Percentiles rank a stretch among this genome's conserved stretches.
Conservation (phyloP, 495 filamentous ascomycete species). For the Daldinia decipiens region DNA sequence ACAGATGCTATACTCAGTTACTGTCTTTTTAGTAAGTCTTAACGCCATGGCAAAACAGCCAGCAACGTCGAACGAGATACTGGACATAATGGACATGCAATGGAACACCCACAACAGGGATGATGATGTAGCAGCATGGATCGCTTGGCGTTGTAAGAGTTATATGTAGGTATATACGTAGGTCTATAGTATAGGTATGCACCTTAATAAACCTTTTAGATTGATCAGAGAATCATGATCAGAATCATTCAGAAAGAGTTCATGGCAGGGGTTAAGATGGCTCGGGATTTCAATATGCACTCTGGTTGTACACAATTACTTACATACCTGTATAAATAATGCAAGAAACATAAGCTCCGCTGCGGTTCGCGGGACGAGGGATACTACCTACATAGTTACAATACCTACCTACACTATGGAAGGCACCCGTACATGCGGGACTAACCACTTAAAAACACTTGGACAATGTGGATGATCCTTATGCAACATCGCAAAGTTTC, state of each 20-base stretch:
- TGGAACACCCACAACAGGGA: conserved; percentile 37
- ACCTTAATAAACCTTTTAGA: conserved; percentile 34
- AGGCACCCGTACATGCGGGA: conserved; percentile 32
- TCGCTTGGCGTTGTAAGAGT: conserved; percentile 36
- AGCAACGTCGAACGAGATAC: conserved; percentile 25
- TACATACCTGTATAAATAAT: conserved; percentile 19
- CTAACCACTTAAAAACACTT: conserved; percentile 7
- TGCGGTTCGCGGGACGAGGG: conserved; percentile 40
- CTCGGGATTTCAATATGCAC: conserved; percentile 41
- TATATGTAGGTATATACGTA: conserved; percentile 30
- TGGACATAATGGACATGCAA: conserved; percentile 31
- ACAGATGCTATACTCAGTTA: background rate
- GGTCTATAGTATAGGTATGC: conserved; percentile 4
- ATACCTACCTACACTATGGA: no score
- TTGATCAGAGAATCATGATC: conserved; percentile 33
- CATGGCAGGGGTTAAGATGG: conserved; percentile 36
- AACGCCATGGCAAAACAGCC: conserved; percentile 30
- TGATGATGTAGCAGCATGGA: conserved; percentile 40
- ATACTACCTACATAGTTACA: conserved; percentile 38
- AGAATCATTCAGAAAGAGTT: conserved; percentile 36
- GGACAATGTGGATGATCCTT: conserved; percentile 10
- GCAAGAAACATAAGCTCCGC: conserved; percentile 45
- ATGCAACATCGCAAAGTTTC: conserved; percentile 20
- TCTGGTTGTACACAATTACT: conserved; percentile 16
- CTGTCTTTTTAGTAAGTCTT: conserved; percentile 36